Evolutionary conservation across 345 rosid genomes (phyloP).

Genomic region (Gossypium australe): DNA sequence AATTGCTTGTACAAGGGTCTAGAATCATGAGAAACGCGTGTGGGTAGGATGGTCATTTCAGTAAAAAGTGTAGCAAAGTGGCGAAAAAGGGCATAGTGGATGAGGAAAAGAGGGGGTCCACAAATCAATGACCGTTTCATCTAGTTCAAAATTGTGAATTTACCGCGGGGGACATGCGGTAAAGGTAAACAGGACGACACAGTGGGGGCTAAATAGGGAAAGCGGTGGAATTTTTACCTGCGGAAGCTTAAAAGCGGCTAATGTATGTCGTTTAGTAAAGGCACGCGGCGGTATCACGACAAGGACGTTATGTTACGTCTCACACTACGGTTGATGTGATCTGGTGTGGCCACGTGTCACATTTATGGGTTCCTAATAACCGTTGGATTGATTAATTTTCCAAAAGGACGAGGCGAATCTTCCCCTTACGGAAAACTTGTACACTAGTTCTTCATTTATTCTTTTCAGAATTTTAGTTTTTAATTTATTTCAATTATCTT

Average conservation of each 20-base stretch:
- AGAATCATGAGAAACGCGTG: not conserved
- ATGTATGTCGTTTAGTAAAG: constrained; percentile 8
- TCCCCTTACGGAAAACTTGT: too few relatives aligned
- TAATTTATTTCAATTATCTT: too few relatives aligned
- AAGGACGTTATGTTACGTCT: not conserved
- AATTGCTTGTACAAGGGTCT: not conserved
- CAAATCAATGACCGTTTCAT: not conserved
- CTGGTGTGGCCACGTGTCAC: not conserved
- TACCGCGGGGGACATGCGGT: not conserved
- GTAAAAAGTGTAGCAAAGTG: too few relatives aligned
- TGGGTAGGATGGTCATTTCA: constrained; percentile 9
- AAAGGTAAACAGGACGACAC: not conserved
- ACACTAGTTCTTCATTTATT: too few relatives aligned
- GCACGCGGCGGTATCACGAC: constrained; percentile 9
- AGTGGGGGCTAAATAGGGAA: not conserved
- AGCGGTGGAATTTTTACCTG: not conserved
- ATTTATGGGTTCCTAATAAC: not conserved
- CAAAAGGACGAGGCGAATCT: too few relatives aligned
- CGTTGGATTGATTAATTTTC: not conserved
- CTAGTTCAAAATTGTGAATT: not conserved
- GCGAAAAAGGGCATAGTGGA: not conserved
- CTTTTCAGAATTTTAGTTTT: too few relatives aligned
- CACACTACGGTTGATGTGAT: not conserved
- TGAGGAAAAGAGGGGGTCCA: constrained; percentile 5
- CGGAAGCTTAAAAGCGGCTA: not conserved